These are phyloP conservation scores for Thalassiosira oceanica DNA, from an alignment of 352 stramenopile species.

Conservation along the genomic window DNA sequence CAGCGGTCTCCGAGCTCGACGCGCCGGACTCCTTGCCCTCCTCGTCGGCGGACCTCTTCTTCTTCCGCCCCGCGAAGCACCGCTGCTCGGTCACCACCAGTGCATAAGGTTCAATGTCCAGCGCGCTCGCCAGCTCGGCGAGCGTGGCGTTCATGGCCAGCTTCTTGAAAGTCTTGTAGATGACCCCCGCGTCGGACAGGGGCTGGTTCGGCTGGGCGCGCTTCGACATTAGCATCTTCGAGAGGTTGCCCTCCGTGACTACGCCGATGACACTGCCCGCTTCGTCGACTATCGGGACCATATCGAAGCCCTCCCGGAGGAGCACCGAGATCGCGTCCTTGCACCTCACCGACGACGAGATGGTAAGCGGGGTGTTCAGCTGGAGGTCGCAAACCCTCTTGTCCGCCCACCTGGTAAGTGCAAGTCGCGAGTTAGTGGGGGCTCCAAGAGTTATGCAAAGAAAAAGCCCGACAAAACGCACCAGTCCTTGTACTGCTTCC, in stretches of 20 bases:
- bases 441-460: no score
- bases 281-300: conserved; percentile 82
- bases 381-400: conserved; percentile 82
- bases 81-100: conserved; percentile 92
- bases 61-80: conserved; percentile 82
- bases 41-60: conserved; percentile 45
- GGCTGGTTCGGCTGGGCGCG: conserved; percentile 85
- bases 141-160: conserved; percentile 88
- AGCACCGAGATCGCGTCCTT: conserved; percentile 93
- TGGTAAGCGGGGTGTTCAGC: conserved; percentile 86
- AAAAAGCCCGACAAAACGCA: no score
- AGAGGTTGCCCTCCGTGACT: conserved; percentile 95
- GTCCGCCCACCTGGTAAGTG: no score
- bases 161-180: conserved; percentile 96
- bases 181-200: conserved; percentile 85
- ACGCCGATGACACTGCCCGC: conserved; percentile 85
- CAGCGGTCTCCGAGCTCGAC: conserved; percentile 24
- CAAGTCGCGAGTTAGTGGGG: no score
- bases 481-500: conserved; percentile 86
- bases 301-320: conserved; percentile 89
- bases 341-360: conserved; percentile 87
- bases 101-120: conserved; percentile 94
- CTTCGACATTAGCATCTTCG: conserved; percentile 87
- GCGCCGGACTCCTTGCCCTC: conserved; percentile 32
- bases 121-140: conserved; percentile 89